Evolutionary conservation across 768 basidiomycete genomes (phyloP).

Genomic region (Suillus ampliporus): DNA sequence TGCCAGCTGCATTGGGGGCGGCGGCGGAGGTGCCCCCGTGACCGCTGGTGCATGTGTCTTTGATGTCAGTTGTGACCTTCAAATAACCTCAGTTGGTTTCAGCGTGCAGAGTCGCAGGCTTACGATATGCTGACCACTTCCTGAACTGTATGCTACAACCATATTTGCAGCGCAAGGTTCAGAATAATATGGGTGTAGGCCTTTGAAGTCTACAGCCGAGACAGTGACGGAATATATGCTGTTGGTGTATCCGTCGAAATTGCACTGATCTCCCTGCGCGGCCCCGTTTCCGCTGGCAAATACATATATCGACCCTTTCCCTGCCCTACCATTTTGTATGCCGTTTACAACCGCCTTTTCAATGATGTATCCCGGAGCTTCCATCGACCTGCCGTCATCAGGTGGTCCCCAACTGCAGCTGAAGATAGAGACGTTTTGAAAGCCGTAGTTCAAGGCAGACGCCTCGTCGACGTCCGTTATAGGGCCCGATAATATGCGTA

Average conservation of each 20-base stretch:
- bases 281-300: slow-evolving; percentile 99
- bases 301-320: slow-evolving; percentile 93
- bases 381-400: slow-evolving; percentile 94
- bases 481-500: slow-evolving; percentile 93
- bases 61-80: slow-evolving; percentile 92
- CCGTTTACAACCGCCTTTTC: slow-evolving; percentile 95
- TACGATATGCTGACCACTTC: slow-evolving; percentile 92
- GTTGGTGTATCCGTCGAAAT: slow-evolving; percentile 99
- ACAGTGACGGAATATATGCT: slow-evolving; percentile 97
- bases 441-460: slow-evolving; percentile 91
- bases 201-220: slow-evolving; percentile 92
- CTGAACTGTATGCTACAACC: slow-evolving; percentile 95
- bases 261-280: slow-evolving; percentile 91
- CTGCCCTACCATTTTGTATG: slow-evolving; percentile 84
- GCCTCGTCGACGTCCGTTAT: slow-evolving; percentile 98
- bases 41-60: slow-evolving; percentile 74
- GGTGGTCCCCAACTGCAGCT: slow-evolving; percentile 99
- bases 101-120: slow-evolving; percentile 35
- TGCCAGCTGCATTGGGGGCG: slow-evolving; percentile 94
- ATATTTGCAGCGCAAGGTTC: slow-evolving; percentile 98
- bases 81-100: slow-evolving; percentile 12
- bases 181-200: slow-evolving; percentile 94
- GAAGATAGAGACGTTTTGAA: slow-evolving; percentile 89
- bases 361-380: slow-evolving; percentile 89
- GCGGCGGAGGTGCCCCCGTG: slow-evolving; percentile 99